A percentile compares a stretch with the other conserved stretches of the same genome.
Evolutionary conservation across 164 flowering plant species (phyloP).

Genomic region (Aristolochia fimbriata): DNA sequence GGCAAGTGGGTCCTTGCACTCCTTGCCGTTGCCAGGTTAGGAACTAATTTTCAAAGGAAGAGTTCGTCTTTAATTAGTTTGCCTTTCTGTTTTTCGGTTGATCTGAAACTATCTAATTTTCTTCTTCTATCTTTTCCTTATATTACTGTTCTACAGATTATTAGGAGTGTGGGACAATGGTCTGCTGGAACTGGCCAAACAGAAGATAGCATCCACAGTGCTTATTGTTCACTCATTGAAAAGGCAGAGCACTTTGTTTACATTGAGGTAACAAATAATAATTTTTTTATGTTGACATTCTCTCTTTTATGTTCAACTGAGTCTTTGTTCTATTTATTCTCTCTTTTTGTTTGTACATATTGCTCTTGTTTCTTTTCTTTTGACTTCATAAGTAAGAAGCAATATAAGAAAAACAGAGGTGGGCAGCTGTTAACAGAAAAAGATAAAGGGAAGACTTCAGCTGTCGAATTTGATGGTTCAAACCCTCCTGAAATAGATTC

Average conservation of each 20-base stretch:
- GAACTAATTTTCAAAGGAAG: conserved; percentile 2
- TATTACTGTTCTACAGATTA: conserved; percentile 33
- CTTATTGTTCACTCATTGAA: conserved; percentile 90
- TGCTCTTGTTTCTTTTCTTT: too few relatives aligned
- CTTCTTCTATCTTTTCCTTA: too few relatives aligned
- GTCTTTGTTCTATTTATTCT: too few relatives aligned
- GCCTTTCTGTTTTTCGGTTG: background rate
- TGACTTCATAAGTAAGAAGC: too few relatives aligned
- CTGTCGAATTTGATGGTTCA: too few relatives aligned
- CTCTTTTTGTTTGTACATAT: too few relatives aligned
- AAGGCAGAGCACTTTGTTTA: conserved; percentile 85
- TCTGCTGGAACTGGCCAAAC: conserved; percentile 97
- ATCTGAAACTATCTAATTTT: background rate
- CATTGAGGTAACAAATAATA: conserved; percentile 55
- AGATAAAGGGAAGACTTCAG: too few relatives aligned
- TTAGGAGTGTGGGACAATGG: conserved; percentile 98
- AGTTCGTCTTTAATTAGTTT: background rate
- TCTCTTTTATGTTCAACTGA: too few relatives aligned
- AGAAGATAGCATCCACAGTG: conserved; percentile 94
- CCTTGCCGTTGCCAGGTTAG: conserved; percentile 91
- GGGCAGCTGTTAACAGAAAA: too few relatives aligned
- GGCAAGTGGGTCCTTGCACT: conserved; percentile 86
- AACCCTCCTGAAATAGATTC: too few relatives aligned
- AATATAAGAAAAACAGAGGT: too few relatives aligned
- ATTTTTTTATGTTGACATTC: too few relatives aligned